Evolutionary conservation across 768 basidiomycete species (phyloP), one percentile per base, ranked within the genome.

Genomic region (Arthromyces matolae): DNA sequence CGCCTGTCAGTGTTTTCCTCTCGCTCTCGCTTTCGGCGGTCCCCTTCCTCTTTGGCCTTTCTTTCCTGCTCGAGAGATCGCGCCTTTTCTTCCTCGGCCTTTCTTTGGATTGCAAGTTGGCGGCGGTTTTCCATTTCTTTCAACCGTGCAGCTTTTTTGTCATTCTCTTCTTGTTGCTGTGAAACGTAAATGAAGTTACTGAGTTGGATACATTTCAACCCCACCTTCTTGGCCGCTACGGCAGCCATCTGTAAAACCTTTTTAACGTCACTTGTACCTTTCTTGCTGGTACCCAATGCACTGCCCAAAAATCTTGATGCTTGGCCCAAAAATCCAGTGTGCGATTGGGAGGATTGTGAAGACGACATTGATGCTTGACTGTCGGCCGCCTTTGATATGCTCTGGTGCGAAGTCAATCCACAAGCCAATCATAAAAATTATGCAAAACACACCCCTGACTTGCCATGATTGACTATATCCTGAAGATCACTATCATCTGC

Each of bases 131-230:
- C 93, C 81, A 89, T 89, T 49, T 92, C 87, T 56, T 83, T 90
- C 50, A 86, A 67, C 22, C 86, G 74, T 9, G 77, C 69, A 1
- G 76, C 79, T 65, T 89, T 91, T 68, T 86, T 90, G 54, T 90
- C 91, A 27, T 78, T 76, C 60, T 90, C 88, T 55, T 88, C 89
- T 72, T 94, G 89, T 75, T 94, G 90, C 94, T 96, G 42, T 39
- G 49, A 55, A 31, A 54, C 46, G 20, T 24, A 16, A 33, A 50
- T 38, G 19, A 28, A 40, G 36, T 27, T 16, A 4, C 29, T 4
- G 32, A 31, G 10, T 13, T 5, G 14, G 13, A 10, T 39, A 3
- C 34, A 14, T 6, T 23, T 12, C 25, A 5, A 22, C 59, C 71
- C n/a, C 14, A 93, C 93, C 84, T 86, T 95, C 72, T 91, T 94